Evolutionary conservation across 1,284 basidiomycete genomes (phyloP).

Genomic region (Blastosporella zonata): DNA sequence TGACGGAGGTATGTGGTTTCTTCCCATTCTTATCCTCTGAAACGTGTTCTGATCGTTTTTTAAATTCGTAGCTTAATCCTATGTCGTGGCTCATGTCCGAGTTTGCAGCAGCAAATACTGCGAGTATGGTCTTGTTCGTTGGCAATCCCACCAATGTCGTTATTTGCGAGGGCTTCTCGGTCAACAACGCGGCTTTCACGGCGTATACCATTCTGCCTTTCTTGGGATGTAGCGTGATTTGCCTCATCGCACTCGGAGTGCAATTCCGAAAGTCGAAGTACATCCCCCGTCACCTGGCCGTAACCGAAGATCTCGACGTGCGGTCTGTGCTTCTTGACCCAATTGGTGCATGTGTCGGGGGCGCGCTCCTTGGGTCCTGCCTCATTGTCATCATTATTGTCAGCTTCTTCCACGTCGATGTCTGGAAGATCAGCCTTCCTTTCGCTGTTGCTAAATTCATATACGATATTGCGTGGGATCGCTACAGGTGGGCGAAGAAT

Average conservation of each 20-base stretch:
- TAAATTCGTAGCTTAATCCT: conserved; percentile 42
- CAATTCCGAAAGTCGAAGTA: conserved; percentile 53
- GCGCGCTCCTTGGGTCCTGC: conserved; percentile 45
- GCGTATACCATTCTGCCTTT: conserved; percentile 73
- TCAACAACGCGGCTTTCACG: conserved; percentile 65
- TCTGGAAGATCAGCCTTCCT: conserved; percentile 86
- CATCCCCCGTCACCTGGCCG: conserved; percentile 47
- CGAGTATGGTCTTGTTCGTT: conserved; percentile 63
- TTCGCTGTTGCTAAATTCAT: conserved; percentile 75
- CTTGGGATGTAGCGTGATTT: conserved; percentile 54
- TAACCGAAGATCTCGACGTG: conserved; percentile 37
- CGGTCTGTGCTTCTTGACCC: conserved; percentile 49
- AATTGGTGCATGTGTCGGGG: conserved; percentile 49
- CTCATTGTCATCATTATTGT: conserved; percentile 51
- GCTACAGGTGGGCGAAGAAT: conserved; percentile 38
- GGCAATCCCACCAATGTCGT: conserved; percentile 76
- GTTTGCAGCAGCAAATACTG: conserved; percentile 79
- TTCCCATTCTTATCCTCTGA: not conserved
- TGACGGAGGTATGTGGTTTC: conserved; percentile 21
- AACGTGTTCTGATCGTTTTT: conserved; percentile 28
- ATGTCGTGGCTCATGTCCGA: conserved; percentile 52
- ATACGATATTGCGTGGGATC: conserved; percentile 63
- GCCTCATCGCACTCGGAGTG: conserved; percentile 51
- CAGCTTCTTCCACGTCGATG: conserved; percentile 61
- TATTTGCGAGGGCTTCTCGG: conserved; percentile 61